These are phyloP conservation scores for Thuidium tamariscinum DNA, from an alignment of 225 moss, liverwort and hornwort genomes.

Conservation along the genomic window DNA sequence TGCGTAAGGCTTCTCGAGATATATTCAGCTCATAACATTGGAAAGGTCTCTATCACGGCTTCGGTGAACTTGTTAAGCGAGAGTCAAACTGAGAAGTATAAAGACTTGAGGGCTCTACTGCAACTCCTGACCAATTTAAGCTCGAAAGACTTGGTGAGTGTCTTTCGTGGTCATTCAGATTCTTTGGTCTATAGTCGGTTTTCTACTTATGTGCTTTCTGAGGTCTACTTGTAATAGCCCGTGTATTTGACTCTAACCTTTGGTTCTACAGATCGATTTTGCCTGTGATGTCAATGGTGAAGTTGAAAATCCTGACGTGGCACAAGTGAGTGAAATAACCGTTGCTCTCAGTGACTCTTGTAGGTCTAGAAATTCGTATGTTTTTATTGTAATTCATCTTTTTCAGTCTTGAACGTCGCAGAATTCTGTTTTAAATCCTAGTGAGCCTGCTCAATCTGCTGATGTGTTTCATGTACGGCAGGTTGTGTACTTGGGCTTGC, in stretches of 20 bases:
- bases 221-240: neutral
- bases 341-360: neutral
- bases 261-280: slow-evolving; percentile 74
- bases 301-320: slow-evolving; percentile 97
- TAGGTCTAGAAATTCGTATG: neutral
- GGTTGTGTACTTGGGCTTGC: slow-evolving; percentile 97
- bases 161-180: neutral
- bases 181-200: neutral
- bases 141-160: slow-evolving; percentile 91
- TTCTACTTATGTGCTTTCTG: neutral
- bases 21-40: slow-evolving; percentile 94
- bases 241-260: neutral
- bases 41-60: slow-evolving; percentile 82
- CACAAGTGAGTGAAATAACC: slow-evolving; percentile 61
- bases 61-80: slow-evolving; percentile 81
- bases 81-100: slow-evolving; percentile 96
- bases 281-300: slow-evolving; percentile 82
- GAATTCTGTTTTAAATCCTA: neutral
- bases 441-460: neutral
- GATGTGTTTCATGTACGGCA: slow-evolving; percentile 11
- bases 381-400: neutral
- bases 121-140: slow-evolving; percentile 98
- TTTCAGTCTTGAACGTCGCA: neutral
- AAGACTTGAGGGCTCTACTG: slow-evolving; percentile 88
- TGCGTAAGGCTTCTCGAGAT: slow-evolving; percentile 96